Evolutionary conservation across 768 basidiomycete genomes (phyloP).

Genomic region (Tricholoma terreum): DNA sequence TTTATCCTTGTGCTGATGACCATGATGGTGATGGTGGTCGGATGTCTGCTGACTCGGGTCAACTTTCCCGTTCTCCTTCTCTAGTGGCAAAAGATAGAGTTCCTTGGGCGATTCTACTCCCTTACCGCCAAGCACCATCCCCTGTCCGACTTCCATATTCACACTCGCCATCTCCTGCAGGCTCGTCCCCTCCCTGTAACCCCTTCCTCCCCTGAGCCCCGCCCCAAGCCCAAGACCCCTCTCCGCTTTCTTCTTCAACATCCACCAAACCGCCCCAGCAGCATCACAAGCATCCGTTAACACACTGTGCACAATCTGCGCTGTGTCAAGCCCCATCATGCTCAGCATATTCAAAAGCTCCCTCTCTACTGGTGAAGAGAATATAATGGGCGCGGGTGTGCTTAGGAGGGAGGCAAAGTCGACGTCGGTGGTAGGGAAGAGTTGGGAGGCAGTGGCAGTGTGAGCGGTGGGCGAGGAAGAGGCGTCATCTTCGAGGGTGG

Average conservation of each 20-base stretch:
- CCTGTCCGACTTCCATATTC: neutral
- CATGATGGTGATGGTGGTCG: neutral
- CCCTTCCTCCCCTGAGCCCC: neutral
- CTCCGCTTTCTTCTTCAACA: conserved; percentile 80
- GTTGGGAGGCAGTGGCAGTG: conserved; percentile 37
- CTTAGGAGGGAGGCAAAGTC: conserved; percentile 65
- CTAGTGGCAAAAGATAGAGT: neutral
- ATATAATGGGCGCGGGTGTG: conserved; percentile 75
- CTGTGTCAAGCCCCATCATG: conserved; percentile 83
- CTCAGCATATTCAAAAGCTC: conserved; percentile 75
- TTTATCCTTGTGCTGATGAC: neutral
- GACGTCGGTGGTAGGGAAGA: conserved; percentile 35
- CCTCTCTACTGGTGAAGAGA: conserved; percentile 80
- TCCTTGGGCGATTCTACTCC: neutral
- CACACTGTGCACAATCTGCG: conserved; percentile 94
- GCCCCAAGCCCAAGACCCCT: conserved; percentile 24
- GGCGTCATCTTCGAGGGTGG: conserved; percentile 60
- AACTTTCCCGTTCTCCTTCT: neutral
- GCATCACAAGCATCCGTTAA: conserved; percentile 90
- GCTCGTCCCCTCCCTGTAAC: conserved; percentile 32
- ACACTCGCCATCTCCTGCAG: neutral
- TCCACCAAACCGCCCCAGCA: conserved; percentile 94
- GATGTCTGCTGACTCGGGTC: neutral
- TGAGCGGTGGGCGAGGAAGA: conserved; percentile 49
- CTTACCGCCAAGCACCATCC: neutral